Evolutionary conservation across 108 stramenopile species (phyloP).

Genomic region (Pseudonitzschia delicatissima): DNA sequence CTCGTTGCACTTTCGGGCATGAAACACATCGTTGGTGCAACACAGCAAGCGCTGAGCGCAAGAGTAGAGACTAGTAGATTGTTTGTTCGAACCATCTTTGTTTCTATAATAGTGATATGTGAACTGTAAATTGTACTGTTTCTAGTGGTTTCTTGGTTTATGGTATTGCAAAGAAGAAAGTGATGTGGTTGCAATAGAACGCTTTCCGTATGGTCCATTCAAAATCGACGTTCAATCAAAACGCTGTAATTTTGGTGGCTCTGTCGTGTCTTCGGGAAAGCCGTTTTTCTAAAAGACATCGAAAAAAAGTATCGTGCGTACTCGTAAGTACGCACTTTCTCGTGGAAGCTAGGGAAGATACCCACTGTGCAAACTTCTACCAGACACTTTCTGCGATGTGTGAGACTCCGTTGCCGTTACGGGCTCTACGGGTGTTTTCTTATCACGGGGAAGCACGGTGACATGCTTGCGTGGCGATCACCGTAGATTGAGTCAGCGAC

Average conservation of each 20-base stretch:
- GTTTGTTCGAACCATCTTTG: neutral
- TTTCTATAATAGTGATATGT: too few species aligned
- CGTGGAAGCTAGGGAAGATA: neutral
- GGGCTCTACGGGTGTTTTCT: neutral
- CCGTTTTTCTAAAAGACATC: slow-evolving; percentile 4
- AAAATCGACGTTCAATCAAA: neutral
- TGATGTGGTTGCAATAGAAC: neutral
- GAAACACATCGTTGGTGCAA: neutral
- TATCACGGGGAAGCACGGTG: too few species aligned
- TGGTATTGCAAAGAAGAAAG: neutral
- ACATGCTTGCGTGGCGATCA: neutral
- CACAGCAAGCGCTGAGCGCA: neutral
- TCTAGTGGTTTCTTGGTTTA: too few species aligned
- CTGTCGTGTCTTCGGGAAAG: neutral
- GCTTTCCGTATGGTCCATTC: neutral
- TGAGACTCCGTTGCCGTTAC: slow-evolving; percentile 6
- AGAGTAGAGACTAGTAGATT: neutral
- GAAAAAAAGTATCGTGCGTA: slow-evolving; percentile 2
- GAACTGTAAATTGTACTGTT: too few species aligned
- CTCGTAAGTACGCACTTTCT: neutral
- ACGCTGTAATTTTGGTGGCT: neutral
- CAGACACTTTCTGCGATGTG: neutral
- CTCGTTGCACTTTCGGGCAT: neutral
- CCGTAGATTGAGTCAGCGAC: slow-evolving; percentile 1
- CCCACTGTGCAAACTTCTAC: neutral